These are phyloP conservation scores for Zasmidium angulare DNA, from an alignment of 2,329 filamentous ascomycete species.

Conservation along the genomic window DNA sequence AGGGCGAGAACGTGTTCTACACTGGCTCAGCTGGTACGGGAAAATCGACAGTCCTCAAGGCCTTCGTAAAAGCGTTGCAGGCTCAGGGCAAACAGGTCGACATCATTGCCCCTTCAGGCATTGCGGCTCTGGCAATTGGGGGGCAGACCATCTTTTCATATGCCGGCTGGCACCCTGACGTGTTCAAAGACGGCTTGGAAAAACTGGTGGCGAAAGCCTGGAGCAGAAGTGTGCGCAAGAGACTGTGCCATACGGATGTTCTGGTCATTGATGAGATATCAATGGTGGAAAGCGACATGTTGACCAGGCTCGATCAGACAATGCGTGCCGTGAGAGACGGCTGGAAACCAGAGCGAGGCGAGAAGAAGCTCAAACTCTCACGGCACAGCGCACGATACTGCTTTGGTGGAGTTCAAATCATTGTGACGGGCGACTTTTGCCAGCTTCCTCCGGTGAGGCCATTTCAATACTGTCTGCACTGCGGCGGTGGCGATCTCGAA, in stretches of 20 bases:
- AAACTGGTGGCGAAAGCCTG: slow-evolving; percentile 28
- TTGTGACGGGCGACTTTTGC: slow-evolving; percentile 56
- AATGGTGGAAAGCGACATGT: slow-evolving; percentile 60
- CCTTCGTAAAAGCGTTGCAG: slow-evolving; percentile 44
- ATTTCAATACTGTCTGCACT: slow-evolving; percentile 53
- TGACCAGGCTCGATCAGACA: slow-evolving; percentile 53
- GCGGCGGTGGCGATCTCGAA: slow-evolving; percentile 35
- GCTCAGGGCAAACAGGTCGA: slow-evolving; percentile 41
- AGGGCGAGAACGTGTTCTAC: slow-evolving; percentile 63
- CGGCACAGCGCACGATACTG: slow-evolving; percentile 16
- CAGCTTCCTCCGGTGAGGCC: slow-evolving; percentile 61
- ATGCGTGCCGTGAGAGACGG: slow-evolving; percentile 41
- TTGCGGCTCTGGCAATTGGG: slow-evolving; percentile 56
- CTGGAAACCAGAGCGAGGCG: slow-evolving; percentile 2
- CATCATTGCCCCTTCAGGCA: slow-evolving; percentile 60
- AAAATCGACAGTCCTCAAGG: slow-evolving; percentile 56
- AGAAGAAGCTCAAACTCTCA: background rate
- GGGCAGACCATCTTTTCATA: slow-evolving; percentile 59
- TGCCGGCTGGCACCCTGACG: slow-evolving; percentile 54
- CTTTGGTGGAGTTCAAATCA: slow-evolving; percentile 51
- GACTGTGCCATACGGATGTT: slow-evolving; percentile 45
- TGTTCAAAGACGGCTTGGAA: slow-evolving; percentile 42
- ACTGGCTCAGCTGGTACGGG: slow-evolving; percentile 63
- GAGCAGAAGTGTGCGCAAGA: slow-evolving; percentile 36
- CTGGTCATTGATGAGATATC: slow-evolving; percentile 66